A percentile compares a stretch with the other conserved stretches of the same genome.
Evolutionary conservation across 1,139 yeast genomes (phyloP).

Genomic region (Kurtzmaniella quercitrusa): DNA sequence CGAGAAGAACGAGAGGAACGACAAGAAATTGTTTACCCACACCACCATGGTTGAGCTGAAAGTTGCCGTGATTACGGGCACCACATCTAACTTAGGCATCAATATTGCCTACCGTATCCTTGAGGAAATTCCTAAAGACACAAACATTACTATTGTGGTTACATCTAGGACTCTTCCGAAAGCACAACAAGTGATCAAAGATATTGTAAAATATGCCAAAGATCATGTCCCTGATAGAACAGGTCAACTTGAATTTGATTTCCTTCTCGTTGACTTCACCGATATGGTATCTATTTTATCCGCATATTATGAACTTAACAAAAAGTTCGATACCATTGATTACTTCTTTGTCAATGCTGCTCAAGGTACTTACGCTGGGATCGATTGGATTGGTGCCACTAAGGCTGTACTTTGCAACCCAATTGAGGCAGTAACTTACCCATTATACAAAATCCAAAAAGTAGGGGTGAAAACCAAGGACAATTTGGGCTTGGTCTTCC

Average conservation of each 20-base stretch:
- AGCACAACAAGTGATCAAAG: slow-evolving; percentile 69
- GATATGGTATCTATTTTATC: slow-evolving; percentile 80
- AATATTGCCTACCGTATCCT: slow-evolving; percentile 79
- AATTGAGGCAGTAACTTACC: slow-evolving; percentile 76
- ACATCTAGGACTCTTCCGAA: slow-evolving; percentile 87
- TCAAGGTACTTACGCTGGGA: slow-evolving; percentile 80
- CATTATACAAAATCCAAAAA: slow-evolving; percentile 77
- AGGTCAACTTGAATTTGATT: slow-evolving; percentile 76
- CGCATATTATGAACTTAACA: slow-evolving; percentile 67
- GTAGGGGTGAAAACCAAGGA: slow-evolving; percentile 69
- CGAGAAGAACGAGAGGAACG: too few species aligned
- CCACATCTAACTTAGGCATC: slow-evolving; percentile 73
- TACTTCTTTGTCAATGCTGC: slow-evolving; percentile 85
- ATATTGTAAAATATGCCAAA: slow-evolving; percentile 51
- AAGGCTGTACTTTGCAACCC: slow-evolving; percentile 65
- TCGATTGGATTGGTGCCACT: slow-evolving; percentile 78
- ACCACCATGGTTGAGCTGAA: slow-evolving; percentile 15
- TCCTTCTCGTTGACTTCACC: slow-evolving; percentile 81
- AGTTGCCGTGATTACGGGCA: slow-evolving; percentile 45
- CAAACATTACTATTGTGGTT: slow-evolving; percentile 70
- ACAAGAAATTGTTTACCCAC: background rate
- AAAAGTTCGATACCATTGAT: slow-evolving; percentile 64
- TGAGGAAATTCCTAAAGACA: slow-evolving; percentile 48
- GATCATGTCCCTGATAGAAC: slow-evolving; percentile 31
- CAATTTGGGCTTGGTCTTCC: slow-evolving; percentile 83